Conservation (phyloP, 2,329 filamentous ascomycete species). For the Ophiostoma quercus region DNA sequence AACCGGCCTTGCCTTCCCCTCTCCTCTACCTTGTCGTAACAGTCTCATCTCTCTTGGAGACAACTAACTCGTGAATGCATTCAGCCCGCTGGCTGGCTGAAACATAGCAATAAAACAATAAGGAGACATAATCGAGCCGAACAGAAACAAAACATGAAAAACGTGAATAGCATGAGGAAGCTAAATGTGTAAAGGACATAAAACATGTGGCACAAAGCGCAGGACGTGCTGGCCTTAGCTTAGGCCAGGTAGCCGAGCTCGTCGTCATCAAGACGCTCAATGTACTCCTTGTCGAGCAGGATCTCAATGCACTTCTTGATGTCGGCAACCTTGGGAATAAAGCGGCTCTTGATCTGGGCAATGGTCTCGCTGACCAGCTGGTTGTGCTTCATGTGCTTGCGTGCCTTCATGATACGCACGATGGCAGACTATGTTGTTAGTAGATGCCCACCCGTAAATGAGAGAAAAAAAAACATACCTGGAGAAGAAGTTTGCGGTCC, state of each 20-base stretch:
- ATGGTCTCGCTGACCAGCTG: slow-evolving; percentile 94
- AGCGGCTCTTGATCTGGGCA: slow-evolving; percentile 86
- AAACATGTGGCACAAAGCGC: background rate
- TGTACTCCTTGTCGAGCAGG: slow-evolving; percentile 95
- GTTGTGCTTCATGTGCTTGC: slow-evolving; percentile 97
- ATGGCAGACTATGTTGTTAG: slow-evolving; percentile 71
- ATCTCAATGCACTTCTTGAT: slow-evolving; percentile 99
- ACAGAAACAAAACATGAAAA: background rate
- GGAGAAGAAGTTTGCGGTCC: slow-evolving; percentile 90
- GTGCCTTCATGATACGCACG: slow-evolving; percentile 98
- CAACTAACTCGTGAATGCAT: background rate
- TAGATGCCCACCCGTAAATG: background rate
- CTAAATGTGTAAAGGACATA: background rate
- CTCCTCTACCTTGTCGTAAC: background rate
- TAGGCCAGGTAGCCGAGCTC: slow-evolving; percentile 92
- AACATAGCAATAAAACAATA: background rate
- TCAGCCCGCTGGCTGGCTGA: background rate
- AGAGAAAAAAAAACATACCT: slow-evolving; percentile 57
- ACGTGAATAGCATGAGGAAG: background rate
- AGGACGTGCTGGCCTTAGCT: slow-evolving; percentile 28
- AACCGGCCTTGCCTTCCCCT: background rate
- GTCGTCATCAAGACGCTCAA: slow-evolving; percentile 90
- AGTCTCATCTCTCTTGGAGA: background rate
- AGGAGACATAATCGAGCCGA: background rate
- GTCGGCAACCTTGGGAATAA: slow-evolving; percentile 85